Evolutionary conservation across 495 filamentous ascomycete species (phyloP), one percentile per base, ranked within the genome.

Genomic region (Aspergillus nanangensis): DNA sequence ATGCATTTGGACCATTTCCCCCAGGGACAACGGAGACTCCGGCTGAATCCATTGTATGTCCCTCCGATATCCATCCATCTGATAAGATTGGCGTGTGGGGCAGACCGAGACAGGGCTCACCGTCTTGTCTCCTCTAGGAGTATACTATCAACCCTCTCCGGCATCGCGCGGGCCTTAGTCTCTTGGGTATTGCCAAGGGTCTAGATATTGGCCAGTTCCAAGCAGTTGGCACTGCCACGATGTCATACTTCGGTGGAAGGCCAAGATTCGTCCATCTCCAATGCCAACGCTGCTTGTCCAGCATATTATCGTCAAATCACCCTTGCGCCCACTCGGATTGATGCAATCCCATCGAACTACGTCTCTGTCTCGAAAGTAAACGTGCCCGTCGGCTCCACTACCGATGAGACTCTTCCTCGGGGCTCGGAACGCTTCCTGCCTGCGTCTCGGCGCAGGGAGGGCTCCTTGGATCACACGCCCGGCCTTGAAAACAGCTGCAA

Each of bases 71-170:
- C 37, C 37, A 15, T 9, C 18, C 37, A 39, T 39, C 37, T 39
- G 37, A 39, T 39, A 39, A 39, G 37, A 39, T 39, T 13, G 20
- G 8, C 17, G 17, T 17, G 37, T 39, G 37, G 37, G 37, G 17
- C 18, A 5, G n/a, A n/a, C n/a, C n/a, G n/a, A n/a, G n/a, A n/a
- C n/a, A n/a, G n/a, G n/a, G n/a, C n/a, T n/a, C n/a, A n/a, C n/a
- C n/a, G n/a, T n/a, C n/a, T n/a, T n/a, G n/a, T n/a, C n/a, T n/a
- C n/a, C n/a, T n/a, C n/a, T n/a, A n/a, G n/a, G n/a, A n/a, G n/a
- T n/a, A n/a, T n/a, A n/a, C n/a, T n/a, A n/a, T 29, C 7, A 5
- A 29, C 25, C 11, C 7, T 11, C 25, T 29, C 25, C 25, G 25
- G 11, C 25, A 29, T 29, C 25, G 25, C 25, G 25, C 25, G 25